A percentile compares a stretch with the other conserved stretches of the same genome.
Evolutionary conservation across 2,329 filamentous ascomycete species (phyloP).

Genomic region (Cercospora zeae-maydis): DNA sequence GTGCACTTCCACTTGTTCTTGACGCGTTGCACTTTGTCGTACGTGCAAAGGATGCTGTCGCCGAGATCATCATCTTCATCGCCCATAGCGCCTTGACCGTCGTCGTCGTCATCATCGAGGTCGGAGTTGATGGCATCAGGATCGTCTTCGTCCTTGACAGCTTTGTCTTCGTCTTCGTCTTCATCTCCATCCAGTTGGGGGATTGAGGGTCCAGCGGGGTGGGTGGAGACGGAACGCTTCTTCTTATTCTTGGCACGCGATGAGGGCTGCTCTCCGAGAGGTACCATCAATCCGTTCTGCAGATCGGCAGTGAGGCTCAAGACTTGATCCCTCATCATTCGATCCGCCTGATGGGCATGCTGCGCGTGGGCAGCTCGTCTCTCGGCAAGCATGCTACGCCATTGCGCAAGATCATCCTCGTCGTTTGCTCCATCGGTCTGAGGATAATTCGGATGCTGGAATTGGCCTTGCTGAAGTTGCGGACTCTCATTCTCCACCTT

Average conservation of each 20-base stretch:
- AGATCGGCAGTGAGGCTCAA: slow-evolving; percentile 62
- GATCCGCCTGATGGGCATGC: slow-evolving; percentile 59
- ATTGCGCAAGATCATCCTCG: slow-evolving; percentile 52
- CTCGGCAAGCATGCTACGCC: slow-evolving; percentile 57
- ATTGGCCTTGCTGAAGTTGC: slow-evolving; percentile 25
- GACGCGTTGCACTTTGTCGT: slow-evolving; percentile 97
- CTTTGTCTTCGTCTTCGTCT: slow-evolving; percentile 46
- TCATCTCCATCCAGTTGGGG: slow-evolving; percentile 57
- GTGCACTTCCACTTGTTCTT: slow-evolving; percentile 99
- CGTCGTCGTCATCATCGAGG: slow-evolving; percentile 89
- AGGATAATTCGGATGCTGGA: slow-evolving; percentile 47
- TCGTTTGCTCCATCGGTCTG: slow-evolving; percentile 74
- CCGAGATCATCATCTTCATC: slow-evolving; percentile 80
- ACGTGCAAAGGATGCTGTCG: slow-evolving; percentile 92
- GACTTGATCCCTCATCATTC: slow-evolving; percentile 65
- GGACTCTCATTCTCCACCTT: slow-evolving; percentile 36
- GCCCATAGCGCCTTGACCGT: slow-evolving; percentile 43
- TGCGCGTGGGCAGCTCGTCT: slow-evolving; percentile 53
- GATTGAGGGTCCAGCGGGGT: slow-evolving; percentile 26
- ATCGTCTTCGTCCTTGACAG: slow-evolving; percentile 55
- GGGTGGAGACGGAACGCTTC: slow-evolving; percentile 14
- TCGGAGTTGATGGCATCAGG: slow-evolving; percentile 99
- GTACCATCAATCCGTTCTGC: slow-evolving; percentile 74
- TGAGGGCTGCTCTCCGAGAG: slow-evolving; percentile 55
- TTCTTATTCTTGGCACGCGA: slow-evolving; percentile 34